Evolutionary conservation across 441 rosid genomes (phyloP).

Genomic region (Bruguiera hainesii): DNA sequence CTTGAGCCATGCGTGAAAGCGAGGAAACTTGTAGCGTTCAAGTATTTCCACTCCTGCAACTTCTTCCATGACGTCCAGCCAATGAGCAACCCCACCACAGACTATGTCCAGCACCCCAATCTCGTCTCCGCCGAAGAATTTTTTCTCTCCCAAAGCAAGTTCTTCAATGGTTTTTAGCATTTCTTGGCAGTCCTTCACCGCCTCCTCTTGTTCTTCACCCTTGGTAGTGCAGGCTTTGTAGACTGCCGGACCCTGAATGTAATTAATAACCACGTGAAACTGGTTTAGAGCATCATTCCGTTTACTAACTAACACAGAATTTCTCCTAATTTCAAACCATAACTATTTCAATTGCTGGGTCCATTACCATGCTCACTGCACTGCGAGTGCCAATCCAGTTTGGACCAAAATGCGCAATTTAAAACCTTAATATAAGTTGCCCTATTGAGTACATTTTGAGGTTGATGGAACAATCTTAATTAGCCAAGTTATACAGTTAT

Average conservation of each 20-base stretch:
- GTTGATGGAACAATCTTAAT: neutral
- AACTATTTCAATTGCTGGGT: no score
- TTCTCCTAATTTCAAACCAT: no score
- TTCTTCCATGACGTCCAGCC: slow-evolving; percentile 18
- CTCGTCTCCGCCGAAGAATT: slow-evolving; percentile 23
- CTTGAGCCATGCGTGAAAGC: slow-evolving; percentile 21
- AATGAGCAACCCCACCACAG: slow-evolving; percentile 16
- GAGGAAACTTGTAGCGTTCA: slow-evolving; percentile 20
- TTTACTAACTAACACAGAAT: no score
- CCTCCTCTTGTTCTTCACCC: slow-evolving; percentile 16
- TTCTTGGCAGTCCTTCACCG: slow-evolving; percentile 5
- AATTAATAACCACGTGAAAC: neutral
- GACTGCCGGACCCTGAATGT: neutral
- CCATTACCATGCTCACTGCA: no score
- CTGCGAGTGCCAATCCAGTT: no score
- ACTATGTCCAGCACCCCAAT: slow-evolving; percentile 21
- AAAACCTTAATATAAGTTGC: no score
- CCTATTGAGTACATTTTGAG: no score
- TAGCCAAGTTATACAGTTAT: neutral
- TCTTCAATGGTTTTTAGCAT: slow-evolving; percentile 17
- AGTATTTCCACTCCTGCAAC: slow-evolving; percentile 18
- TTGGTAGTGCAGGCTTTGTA: neutral
- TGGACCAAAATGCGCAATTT: no score
- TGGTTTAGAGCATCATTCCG: no score
- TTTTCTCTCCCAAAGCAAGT: slow-evolving; percentile 17